Base-by-base conservation (phyloP, 2,329 filamentous ascomycete species). In the Akanthomyces uredinophilus region DNA sequence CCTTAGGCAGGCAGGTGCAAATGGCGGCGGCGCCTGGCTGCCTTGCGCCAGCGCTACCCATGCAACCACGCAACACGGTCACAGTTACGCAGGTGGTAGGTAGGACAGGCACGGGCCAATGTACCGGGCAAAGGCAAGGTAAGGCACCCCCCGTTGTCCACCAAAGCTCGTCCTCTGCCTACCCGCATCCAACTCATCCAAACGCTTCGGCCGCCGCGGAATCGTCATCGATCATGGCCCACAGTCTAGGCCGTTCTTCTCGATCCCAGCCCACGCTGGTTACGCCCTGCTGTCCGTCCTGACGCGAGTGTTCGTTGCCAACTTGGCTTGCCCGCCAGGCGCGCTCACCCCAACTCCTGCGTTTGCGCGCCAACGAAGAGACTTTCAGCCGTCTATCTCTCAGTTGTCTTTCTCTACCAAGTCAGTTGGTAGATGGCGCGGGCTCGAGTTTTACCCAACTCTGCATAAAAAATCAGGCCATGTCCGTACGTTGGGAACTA, bases 181-280 rank as follows among this genome's bases (percentile, higher is more conserved):
- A 37, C 32, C 32, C 27, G 27, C 27, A 29, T 37, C 52, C 37
- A 27, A 32, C 14, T 35, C 11, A 24, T 29, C 29, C 54, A 47
- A 24, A 57, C 41, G 54, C 29, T 29, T 32, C 22, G 8, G 18
- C 24, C 29, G 35, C 46, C 46, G n/a, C 10, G 14, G n/a, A 20
- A 41, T 29, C 18, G 20, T 35, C 51, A 54, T 54, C 51, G 51
- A 18, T 39, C 55, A 59, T 59, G 29, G 54, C 43, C 27, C 54
- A 47, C 24, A 41, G 29, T 46, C 53, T 22, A 27, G 13, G 32
- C 56, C 46, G 47, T 59, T 39, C 2, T 39, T 29, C 13, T 14
- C 29, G 56, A 59, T 59, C 46, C 24, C 51, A 59, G 44, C 35
- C 37, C 37, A 41, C 37, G 35, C 22, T 43, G 47, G 44, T 37